Evolutionary conservation across 2,329 filamentous ascomycete species (phyloP), one percentile per base, ranked within the genome.

Genomic region (Fonsecaea erecta): DNA sequence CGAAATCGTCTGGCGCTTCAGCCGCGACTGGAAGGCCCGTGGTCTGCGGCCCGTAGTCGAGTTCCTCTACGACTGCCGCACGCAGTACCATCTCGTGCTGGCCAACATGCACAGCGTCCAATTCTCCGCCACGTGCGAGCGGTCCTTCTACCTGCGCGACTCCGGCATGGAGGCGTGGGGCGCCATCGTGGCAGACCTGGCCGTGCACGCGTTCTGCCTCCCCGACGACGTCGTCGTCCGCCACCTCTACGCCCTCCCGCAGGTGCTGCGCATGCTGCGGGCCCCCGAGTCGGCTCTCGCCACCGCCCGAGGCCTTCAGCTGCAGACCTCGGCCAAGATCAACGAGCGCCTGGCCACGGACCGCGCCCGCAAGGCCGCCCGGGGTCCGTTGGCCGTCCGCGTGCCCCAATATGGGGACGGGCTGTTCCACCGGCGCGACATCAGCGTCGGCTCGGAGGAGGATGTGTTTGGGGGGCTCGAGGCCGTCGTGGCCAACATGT

Each of bases 31-130:
- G 82, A 75, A 73, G 34, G 75, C 28, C 52, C 52, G 26, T 34
- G 52, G 52, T 24, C 28, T 30, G 1, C 28, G 26, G 12, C 52
- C 52, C 3, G 52, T 53, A 11, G 74, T 79, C 8, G 80, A 84
- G 64, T 85, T 85, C 70, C 79, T 80, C 67, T 85, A 83, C 68
- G 82, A 85, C 70, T 80, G 84, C 71, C 72, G 73, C 21, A 84
- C 81, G 8, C 83, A 85, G 69, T 77, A 78, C 11, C 77, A 81
- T 21, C 72, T 85, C 4, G 78, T 85, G n/a, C 71, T 85, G 4
- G 78, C 85, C 52, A 84, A 84, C 66, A 73, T 82, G 54, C 74
- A 77, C 16, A 78, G 73, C 6, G 75, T 85, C 66, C 72, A 75
- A 7, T 84, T 85, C 69, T 75, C 79, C 54, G 81, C 81, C 7